phyloP scores from a whole-genome alignment of 768 basidiomycete species.

The Boletus rufocinnamomeus region DNA sequence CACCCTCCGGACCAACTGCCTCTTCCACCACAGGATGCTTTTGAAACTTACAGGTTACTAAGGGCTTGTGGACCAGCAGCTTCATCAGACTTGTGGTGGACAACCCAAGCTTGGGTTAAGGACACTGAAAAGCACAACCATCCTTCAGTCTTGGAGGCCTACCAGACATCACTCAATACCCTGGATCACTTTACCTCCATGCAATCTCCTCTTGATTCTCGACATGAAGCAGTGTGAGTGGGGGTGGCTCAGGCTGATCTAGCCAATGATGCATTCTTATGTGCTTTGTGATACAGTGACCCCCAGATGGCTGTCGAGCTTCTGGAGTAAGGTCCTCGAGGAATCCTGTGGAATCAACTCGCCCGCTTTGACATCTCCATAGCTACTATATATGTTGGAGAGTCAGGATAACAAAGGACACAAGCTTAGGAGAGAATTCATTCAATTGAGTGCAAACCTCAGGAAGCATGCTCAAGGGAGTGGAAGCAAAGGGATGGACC shows the following conservation, averaged over 20 bases:
- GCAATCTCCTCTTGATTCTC: background rate
- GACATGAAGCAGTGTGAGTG: background rate
- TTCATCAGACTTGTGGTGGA: background rate
- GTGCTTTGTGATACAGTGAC: background rate
- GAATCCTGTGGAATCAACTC: background rate
- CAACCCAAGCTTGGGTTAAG: background rate
- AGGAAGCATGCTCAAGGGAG: background rate
- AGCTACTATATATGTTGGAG: background rate
- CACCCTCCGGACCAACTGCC: no score
- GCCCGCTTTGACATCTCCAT: background rate
- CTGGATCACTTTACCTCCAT: background rate
- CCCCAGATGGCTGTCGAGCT: background rate
- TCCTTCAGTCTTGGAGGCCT: background rate
- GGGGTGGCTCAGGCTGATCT: background rate
- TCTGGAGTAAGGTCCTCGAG: background rate
- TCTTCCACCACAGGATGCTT: background rate
- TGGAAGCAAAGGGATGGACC: background rate
- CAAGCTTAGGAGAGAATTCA: background rate
- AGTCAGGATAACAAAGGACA: background rate
- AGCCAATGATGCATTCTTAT: background rate
- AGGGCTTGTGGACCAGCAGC: background rate
- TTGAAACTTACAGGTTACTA: background rate
- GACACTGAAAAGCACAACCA: background rate
- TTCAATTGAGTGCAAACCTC: background rate
- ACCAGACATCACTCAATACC: background rate